phyloP scores from a whole-genome alignment of 108 stramenopile genomes.

The Stephanodiscus triporus region DNA sequence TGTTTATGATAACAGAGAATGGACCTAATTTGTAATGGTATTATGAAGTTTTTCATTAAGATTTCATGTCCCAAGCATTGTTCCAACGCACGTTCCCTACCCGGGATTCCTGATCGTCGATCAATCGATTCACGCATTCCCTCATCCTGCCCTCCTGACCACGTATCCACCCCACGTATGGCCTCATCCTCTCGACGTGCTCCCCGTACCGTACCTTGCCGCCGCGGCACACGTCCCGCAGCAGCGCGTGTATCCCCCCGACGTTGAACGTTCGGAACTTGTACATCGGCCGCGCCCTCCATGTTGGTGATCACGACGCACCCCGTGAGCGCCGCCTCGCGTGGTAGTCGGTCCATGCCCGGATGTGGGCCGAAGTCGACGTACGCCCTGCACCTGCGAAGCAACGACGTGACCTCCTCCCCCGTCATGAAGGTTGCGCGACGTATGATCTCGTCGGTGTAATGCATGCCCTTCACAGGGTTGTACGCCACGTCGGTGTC shows the following conservation, averaged over 20 bases:
- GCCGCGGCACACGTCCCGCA: constrained; percentile 33
- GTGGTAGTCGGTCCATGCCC: constrained; percentile 63
- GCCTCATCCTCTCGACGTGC: constrained; percentile 34
- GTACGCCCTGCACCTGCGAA: too few relatives aligned
- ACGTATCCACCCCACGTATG: constrained; percentile 51
- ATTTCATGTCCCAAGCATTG: too few relatives aligned
- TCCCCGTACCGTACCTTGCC: constrained; percentile 13
- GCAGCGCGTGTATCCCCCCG: constrained; percentile 33
- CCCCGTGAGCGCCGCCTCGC: constrained; percentile 57
- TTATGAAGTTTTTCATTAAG: too few relatives aligned
- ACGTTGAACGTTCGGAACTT: constrained; percentile 51
- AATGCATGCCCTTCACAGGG: too few relatives aligned
- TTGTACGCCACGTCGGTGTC: too few relatives aligned
- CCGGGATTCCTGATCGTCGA: too few relatives aligned
- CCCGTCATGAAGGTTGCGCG: too few relatives aligned
- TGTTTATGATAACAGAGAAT: too few relatives aligned
- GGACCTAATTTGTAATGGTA: too few relatives aligned
- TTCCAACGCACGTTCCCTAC: too few relatives aligned
- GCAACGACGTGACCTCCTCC: too few relatives aligned
- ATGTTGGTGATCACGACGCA: constrained; percentile 57
- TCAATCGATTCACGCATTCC: constrained; percentile 44
- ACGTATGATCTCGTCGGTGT: too few relatives aligned
- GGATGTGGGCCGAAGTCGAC: constrained; percentile 68
- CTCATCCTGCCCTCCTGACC: constrained; percentile 47
- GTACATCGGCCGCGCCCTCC: constrained; percentile 54